phyloP scores from a whole-genome alignment of 768 basidiomycete genomes.

The Amanita inopinata region DNA sequence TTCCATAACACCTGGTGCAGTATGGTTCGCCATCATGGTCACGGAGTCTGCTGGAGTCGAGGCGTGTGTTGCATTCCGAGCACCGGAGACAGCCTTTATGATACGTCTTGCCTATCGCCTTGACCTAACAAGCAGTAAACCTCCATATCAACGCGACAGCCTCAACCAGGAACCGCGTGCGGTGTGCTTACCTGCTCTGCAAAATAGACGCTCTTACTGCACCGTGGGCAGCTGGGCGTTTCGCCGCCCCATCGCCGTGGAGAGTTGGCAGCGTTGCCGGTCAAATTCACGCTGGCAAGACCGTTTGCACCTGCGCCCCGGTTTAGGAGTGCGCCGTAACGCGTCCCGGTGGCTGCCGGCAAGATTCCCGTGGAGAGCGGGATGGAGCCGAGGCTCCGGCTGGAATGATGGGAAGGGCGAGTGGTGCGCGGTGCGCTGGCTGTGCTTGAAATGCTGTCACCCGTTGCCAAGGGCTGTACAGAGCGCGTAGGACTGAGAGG shows the following conservation, averaged over 20 bases:
- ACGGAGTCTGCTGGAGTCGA: conserved; percentile 66
- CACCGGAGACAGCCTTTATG: conserved; percentile 77
- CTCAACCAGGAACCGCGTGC: neutral
- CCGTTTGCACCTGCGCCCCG: conserved; percentile 18
- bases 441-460: neutral
- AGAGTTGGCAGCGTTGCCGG: conserved; percentile 24
- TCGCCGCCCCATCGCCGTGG: conserved; percentile 44
- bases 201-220: conserved; percentile 73
- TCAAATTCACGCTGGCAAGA: conserved; percentile 21
- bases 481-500: conserved; percentile 32
- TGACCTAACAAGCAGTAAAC: conserved; percentile 41
- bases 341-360: conserved; percentile 46
- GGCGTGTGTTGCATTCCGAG: conserved; percentile 50
- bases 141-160: neutral
- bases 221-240: conserved; percentile 58
- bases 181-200: conserved; percentile 59
- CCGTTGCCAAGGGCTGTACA: neutral
- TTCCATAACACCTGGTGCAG: conserved; percentile 67
- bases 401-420: conserved; percentile 7
- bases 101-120: conserved; percentile 72
- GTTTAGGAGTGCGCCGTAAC: conserved; percentile 49
- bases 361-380: conserved; percentile 17
- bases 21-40: conserved; percentile 69
- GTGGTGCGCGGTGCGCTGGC: conserved; percentile 4
- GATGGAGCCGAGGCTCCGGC: conserved; percentile 10